A percentile compares a stretch with the other conserved stretches of the same genome.
phyloP scores from a whole-genome alignment of 306 rosid genomes.

The Hippophae gyantsensis region DNA sequence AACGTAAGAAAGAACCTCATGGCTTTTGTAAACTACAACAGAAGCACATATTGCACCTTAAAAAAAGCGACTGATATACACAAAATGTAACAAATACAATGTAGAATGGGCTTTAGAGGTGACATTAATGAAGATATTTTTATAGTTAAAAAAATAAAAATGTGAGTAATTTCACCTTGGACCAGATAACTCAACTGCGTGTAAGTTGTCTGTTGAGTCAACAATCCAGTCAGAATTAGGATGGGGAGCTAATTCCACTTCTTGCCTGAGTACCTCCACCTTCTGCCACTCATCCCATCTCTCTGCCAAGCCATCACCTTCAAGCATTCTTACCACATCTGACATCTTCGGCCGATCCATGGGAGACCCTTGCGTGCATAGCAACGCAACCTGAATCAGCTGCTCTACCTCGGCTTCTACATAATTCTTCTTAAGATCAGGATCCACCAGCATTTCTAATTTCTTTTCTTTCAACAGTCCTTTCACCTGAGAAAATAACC shows the following conservation, averaged over 20 bases:
- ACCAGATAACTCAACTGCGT: slow-evolving; percentile 94
- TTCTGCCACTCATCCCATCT: slow-evolving; percentile 99
- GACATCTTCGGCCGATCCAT: slow-evolving; percentile 97
- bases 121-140: slow-evolving; percentile 45
- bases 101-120: slow-evolving; percentile 48
- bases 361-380: slow-evolving; percentile 96
- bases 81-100: slow-evolving; percentile 69
- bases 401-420: slow-evolving; percentile 91
- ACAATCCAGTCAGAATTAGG: slow-evolving; percentile 89
- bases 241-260: slow-evolving; percentile 82
- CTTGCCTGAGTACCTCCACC: slow-evolving; percentile 87
- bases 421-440: slow-evolving; percentile 78
- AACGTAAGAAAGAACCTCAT: neutral
- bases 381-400: slow-evolving; percentile 89
- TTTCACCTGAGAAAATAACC: slow-evolving; percentile 57
- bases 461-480: slow-evolving; percentile 86
- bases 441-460: slow-evolving; percentile 88
- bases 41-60: slow-evolving; percentile 51
- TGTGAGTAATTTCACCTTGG: slow-evolving; percentile 63
- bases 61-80: slow-evolving; percentile 70
- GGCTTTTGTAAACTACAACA: slow-evolving; percentile 35
- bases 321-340: slow-evolving; percentile 95
- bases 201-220: slow-evolving; percentile 91
- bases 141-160: slow-evolving; percentile 17
- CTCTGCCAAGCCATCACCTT: slow-evolving; percentile 96